Evolutionary conservation across 345 rosid genomes (phyloP), one percentile per base, ranked within the genome.

Genomic region (Turritis glabra): DNA sequence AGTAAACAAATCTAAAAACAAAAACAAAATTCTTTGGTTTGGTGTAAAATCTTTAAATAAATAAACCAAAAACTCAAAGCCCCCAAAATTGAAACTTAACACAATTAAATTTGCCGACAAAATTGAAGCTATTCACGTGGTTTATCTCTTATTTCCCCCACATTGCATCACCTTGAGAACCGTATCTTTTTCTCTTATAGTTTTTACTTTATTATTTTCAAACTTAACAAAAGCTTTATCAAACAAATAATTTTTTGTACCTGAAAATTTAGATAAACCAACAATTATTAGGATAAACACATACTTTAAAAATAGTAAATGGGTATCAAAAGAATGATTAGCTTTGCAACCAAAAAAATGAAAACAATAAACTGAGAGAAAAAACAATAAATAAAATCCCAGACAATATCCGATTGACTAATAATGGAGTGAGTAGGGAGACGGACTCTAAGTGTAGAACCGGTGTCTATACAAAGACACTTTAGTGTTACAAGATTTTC

Each of bases 341-440:
- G 11, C 7, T 2, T n/a, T 7, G 50, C 1, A 44, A 17, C 7
- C 7, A 6, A 17, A 44, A 33, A 9, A 1, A 13, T 35, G 4
- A 9, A 10, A 9, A 10, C 38, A n/a, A n/a, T n/a, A n/a, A n/a
- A n/a, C n/a, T n/a, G n/a, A n/a, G n/a, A n/a, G n/a, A n/a, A n/a
- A n/a, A n/a, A n/a, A n/a, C n/a, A n/a, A n/a, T n/a, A n/a, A n/a
- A n/a, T n/a, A n/a, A n/a, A n/a, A n/a, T n/a, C n/a, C 27, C 10
- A 23, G 67, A 32, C 64, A 41, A 19, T 32, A 15, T 38, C 32
- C 32, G 71, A 44, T 44, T 57, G 65, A 15, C 18, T 21, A 44
- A 57, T 57, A 57, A 44, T 70, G 23, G 57, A 70, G 66, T n/a
- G 74, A n/a, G n/a, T n/a, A n/a, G n/a, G n/a, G n/a, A n/a, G n/a